These are phyloP conservation scores for Zea mays DNA, from an alignment of 176 grass and related monocot species.

Conservation along the genomic window DNA sequence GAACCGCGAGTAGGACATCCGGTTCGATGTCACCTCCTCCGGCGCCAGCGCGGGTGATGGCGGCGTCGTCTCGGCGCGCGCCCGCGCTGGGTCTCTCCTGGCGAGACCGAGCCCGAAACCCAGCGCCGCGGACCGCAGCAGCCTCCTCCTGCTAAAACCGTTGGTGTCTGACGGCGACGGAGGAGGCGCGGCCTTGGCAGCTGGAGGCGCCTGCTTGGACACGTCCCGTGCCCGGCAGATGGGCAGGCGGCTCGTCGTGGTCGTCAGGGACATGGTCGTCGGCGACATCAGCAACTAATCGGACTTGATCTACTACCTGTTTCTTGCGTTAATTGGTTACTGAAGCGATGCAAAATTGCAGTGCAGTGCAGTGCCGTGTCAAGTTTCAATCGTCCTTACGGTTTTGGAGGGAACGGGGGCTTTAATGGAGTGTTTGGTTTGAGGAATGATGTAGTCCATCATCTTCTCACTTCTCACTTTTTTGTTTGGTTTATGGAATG, in stretches of 20 bases:
- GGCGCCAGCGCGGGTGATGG: slow-evolving; percentile 5
- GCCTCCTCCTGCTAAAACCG: slow-evolving; percentile 43
- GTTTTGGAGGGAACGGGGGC: slow-evolving; percentile 20
- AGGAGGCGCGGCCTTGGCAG: background rate
- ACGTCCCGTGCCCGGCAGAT: slow-evolving; percentile 57
- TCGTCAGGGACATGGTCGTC: slow-evolving; percentile 48
- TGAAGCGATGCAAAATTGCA: background rate
- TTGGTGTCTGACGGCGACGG: background rate
- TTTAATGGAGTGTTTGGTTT: no score
- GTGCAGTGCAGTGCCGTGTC: background rate
- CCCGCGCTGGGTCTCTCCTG: background rate
- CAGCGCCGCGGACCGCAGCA: slow-evolving; percentile 48
- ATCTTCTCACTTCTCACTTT: no score
- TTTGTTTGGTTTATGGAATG: no score
- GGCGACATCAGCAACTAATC: slow-evolving; percentile 40
- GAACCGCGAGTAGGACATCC: slow-evolving; percentile 76
- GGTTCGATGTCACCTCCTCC: slow-evolving; percentile 52
- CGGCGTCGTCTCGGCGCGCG: slow-evolving; percentile 34
- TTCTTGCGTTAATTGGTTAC: background rate
- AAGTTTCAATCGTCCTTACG: background rate
- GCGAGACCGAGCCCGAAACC: slow-evolving; percentile 33
- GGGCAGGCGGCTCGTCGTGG: slow-evolving; percentile 41
- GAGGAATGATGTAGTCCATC: no score
- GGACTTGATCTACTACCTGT: background rate
- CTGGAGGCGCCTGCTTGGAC: slow-evolving; percentile 37